These are phyloP conservation scores for Trametes villosa DNA, from an alignment of 768 basidiomycete species.

Conservation along the genomic window DNA sequence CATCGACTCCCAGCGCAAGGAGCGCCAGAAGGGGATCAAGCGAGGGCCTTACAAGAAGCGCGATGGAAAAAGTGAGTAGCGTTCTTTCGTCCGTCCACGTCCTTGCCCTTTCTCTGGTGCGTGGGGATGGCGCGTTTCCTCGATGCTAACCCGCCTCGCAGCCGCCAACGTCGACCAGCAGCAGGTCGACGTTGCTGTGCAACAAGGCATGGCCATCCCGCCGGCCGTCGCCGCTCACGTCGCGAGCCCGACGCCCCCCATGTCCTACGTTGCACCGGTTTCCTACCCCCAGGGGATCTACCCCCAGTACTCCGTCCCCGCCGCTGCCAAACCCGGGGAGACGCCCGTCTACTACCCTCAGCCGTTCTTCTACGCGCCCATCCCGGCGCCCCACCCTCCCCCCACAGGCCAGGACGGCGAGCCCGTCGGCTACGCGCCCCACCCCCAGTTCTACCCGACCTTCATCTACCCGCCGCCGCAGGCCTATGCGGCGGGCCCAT, in stretches of 20 bases:
- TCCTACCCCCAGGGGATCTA: conserved; percentile 60
- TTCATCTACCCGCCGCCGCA: conserved; percentile 44
- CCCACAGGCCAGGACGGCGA: conserved; percentile 48
- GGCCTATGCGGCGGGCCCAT: conserved; percentile 48
- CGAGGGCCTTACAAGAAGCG: conserved; percentile 94
- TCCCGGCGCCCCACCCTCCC: conserved; percentile 46
- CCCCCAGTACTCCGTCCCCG: conserved; percentile 51
- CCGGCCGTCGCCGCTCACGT: conserved; percentile 47
- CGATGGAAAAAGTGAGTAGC: conserved; percentile 80
- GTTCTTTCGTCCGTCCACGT: conserved; percentile 21
- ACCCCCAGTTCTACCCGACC: conserved; percentile 50
- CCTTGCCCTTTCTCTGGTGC: conserved; percentile 17
- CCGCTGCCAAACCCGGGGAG: conserved; percentile 55
- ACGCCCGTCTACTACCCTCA: conserved; percentile 55
- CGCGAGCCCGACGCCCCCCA: conserved; percentile 47
- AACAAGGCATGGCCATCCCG: conserved; percentile 45
- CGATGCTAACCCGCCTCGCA: conserved; percentile 50
- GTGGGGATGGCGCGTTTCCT: conserved; percentile 23
- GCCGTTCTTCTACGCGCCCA: conserved; percentile 46
- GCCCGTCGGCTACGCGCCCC: conserved; percentile 44
- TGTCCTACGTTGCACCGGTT: conserved; percentile 56
- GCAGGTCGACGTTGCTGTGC: conserved; percentile 46
- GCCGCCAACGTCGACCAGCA: conserved; percentile 52
- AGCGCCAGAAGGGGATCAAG: conserved; percentile 87
- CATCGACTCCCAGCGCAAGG: conserved; percentile 89